phyloP scores from a whole-genome alignment of 1,139 yeast species.

The Debaryomycetaceae sp. region DNA sequence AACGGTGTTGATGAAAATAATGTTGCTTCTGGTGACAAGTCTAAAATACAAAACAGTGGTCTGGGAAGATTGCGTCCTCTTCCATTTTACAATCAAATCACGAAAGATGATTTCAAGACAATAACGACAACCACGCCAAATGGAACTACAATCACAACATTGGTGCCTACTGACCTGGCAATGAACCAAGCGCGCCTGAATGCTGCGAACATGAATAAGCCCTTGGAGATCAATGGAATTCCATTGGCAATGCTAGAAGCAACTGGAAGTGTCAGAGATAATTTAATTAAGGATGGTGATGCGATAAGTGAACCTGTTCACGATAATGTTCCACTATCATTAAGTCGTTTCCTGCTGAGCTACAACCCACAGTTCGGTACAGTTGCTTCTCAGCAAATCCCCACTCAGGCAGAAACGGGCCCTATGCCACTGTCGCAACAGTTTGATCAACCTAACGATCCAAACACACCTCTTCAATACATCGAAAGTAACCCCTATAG shows the following conservation, averaged over 20 bases:
- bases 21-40: slow-evolving; percentile 10
- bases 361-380: background rate
- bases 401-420: background rate
- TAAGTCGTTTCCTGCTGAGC: background rate
- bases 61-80: slow-evolving; percentile 56
- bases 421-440: slow-evolving; percentile 5
- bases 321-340: background rate
- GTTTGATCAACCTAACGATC: slow-evolving; percentile 5
- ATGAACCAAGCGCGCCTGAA: slow-evolving; percentile 55
- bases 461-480: slow-evolving; percentile 9
- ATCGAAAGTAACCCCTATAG: slow-evolving; percentile 5
- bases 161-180: slow-evolving; percentile 83
- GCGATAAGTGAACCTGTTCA: background rate
- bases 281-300: slow-evolving; percentile 1
- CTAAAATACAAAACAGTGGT: slow-evolving; percentile 5
- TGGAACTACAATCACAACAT: slow-evolving; percentile 86
- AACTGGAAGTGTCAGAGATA: slow-evolving; percentile 60
- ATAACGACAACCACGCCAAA: slow-evolving; percentile 85
- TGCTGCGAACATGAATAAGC: slow-evolving; percentile 54
- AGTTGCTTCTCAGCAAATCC: background rate
- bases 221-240: slow-evolving; percentile 73
- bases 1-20: slow-evolving; percentile 8
- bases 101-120: slow-evolving; percentile 86
- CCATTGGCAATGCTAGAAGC: slow-evolving; percentile 79
- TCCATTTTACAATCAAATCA: slow-evolving; percentile 90